Evolutionary conservation across 2,329 filamentous ascomycete genomes (phyloP).

Genomic region (Penicillium sp.): DNA sequence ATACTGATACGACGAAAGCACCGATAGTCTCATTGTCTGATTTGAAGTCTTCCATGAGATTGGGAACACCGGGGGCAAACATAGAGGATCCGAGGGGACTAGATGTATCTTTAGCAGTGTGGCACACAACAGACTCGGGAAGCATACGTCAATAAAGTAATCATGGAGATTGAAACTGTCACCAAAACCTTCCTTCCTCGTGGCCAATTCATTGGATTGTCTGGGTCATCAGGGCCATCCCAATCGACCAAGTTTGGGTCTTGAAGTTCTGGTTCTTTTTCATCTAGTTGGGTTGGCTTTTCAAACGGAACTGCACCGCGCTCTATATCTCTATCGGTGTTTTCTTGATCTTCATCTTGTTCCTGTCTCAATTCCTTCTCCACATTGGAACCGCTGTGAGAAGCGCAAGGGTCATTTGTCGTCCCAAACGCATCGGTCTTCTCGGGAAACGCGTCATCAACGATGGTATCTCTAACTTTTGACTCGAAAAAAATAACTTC

Average conservation of each 20-base stretch:
- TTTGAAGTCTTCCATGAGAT: slow-evolving; percentile 46
- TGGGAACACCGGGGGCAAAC: slow-evolving; percentile 41
- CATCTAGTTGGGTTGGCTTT: not conserved
- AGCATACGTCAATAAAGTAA: slow-evolving; percentile 44
- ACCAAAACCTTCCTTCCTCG: slow-evolving; percentile 43
- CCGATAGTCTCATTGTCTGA: slow-evolving; percentile 41
- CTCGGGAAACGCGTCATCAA: not conserved
- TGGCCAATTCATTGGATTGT: slow-evolving; percentile 61
- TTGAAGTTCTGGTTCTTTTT: not conserved
- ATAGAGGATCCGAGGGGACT: slow-evolving; percentile 41
- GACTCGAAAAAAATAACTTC: too few relatives aligned
- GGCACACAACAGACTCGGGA: slow-evolving; percentile 34
- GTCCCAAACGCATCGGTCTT: not conserved
- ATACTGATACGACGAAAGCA: slow-evolving; percentile 59
- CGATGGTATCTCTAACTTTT: not conserved
- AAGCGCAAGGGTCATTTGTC: not conserved
- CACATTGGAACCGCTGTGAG: not conserved
- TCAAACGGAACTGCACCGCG: slow-evolving; percentile 1
- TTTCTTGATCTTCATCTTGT: not conserved
- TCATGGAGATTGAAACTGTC: slow-evolving; percentile 45
- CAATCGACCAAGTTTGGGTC: slow-evolving; percentile 56
- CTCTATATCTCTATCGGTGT: slow-evolving; percentile 3
- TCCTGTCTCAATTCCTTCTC: not conserved
- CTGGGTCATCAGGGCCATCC: slow-evolving; percentile 55
- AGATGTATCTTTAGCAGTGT: slow-evolving; percentile 34